Base-by-base conservation (phyloP, 169 alveolate species). In the Blepharisma undulans region DNA sequence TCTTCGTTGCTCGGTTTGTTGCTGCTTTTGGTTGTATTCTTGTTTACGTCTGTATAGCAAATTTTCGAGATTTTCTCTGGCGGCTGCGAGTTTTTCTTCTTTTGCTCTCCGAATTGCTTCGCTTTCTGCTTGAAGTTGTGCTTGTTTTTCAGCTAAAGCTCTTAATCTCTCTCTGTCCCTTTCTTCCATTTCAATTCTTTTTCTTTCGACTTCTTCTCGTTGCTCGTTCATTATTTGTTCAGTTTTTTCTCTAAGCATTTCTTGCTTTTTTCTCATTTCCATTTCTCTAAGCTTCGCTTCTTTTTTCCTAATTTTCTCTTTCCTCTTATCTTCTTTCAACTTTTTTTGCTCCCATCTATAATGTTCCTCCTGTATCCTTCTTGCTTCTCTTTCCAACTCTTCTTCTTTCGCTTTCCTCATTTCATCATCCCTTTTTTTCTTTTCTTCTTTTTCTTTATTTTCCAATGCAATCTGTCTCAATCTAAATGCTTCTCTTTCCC, bases 1-100 rank as follows among this genome's bases (percentile, higher is more conserved):
- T 79, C 94, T 61, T 48, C 91, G 90, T 78, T 88, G 29, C 78
- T 93, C 96, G 66, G 88, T 93, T 21, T 80, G 76, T 87, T 78
- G 12, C 33, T 88, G 60, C 78, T 95, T 93, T 76, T 90, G 72
- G 27, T 94, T 93, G 80, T 90, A 93, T 25, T 93, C 89, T 30
- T 93, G 61, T 32, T 72, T 86, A 4, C 72, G 34, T 4, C 34
- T 86, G 12, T 61, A 85, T 0, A 86, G 61, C 14, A 66, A 4
- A 12, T n/a, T n/a, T 32, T 25, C 36, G n/a, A 86, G 84, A 29
- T 86, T 86, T 72, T 86, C 33, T 33, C 72, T 61, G 72, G 91
- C 91, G 14, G 59, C 36, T 61, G 25, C 66, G 6, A 66, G 25
- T 29, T 86, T 86, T n/a, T 22, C 61, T 72, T 86, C 60, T 72